These are phyloP conservation scores for Amanita fuliginea DNA, from an alignment of 768 basidiomycete species.

Conservation along the genomic window DNA sequence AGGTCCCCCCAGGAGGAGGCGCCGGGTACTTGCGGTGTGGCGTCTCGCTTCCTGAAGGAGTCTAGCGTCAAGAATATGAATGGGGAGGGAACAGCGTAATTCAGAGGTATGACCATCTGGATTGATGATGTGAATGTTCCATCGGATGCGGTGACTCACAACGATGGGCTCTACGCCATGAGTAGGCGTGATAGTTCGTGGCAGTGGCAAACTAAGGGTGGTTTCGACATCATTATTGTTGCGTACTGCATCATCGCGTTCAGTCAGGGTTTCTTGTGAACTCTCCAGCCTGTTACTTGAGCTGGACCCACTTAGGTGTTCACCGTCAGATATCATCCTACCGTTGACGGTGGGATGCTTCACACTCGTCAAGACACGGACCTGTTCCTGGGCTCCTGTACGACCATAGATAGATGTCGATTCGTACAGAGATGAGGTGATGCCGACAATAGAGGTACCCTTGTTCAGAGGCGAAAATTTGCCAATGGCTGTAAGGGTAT, in stretches of 20 bases:
- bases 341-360: conserved; percentile 65
- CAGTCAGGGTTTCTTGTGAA: neutral
- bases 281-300: neutral
- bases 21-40: conserved; percentile 64
- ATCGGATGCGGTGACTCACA: conserved; percentile 70
- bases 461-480: conserved; percentile 85
- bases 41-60: conserved; percentile 68
- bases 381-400: conserved; percentile 46
- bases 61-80: conserved; percentile 69
- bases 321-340: conserved; percentile 28
- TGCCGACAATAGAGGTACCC: conserved; percentile 61
- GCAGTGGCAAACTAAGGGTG: conserved; percentile 48
- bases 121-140: conserved; percentile 73
- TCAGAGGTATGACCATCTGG: conserved; percentile 89
- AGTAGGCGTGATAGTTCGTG: conserved; percentile 52
- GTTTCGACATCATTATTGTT: conserved; percentile 42
- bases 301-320: neutral
- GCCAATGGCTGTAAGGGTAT: conserved; percentile 67
- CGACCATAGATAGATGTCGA: conserved; percentile 51
- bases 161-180: conserved; percentile 68
- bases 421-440: conserved; percentile 67
- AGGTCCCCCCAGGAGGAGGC: conserved; percentile 42
- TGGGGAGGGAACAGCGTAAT: conserved; percentile 86
- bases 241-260: conserved; percentile 4
- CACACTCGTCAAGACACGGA: conserved; percentile 44